Base-by-base conservation (phyloP, 768 basidiomycete species). In the Trametes elegans region DNA sequence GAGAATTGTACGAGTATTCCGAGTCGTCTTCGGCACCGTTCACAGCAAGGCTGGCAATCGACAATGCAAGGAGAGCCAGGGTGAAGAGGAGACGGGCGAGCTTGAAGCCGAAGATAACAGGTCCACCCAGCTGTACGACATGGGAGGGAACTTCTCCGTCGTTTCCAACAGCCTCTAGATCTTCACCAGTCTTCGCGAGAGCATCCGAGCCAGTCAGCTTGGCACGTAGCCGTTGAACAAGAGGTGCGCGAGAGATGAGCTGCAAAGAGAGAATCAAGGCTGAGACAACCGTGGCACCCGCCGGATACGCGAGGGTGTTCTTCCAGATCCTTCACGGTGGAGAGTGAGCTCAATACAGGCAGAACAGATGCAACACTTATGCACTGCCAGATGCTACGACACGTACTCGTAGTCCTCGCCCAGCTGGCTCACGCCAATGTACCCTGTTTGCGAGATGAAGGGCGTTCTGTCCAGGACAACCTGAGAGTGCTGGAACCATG, bases 41-140 rank as follows among this genome's bases (percentile, higher is more conserved):
- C 16, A 70, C 47, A 21, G 75, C 57, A 34, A 79, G 62, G 21
- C 76, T 72, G 2, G 75, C 74, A 45, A 80, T 67, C 7, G 79
- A 80, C 14, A 86, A 64, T 5, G 69, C 76, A 21, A 86, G 70
- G n/a, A 86, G 72, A 3, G 71, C 66, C 24, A 77, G 66, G 44
- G 76, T 74, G 26, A 74, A 74, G 3, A 79, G 49, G 5, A 82
- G 67, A 21, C 84, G 74, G 1, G 71, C 59, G 28, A 81, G 47
- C 58, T 78, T 79, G 67, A 76, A 77, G 13, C 64, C 63, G 65
- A 81, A 83, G 23, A 81, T 76, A 13, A 68, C 66, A 5, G 64
- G 57, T 9, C 83, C 83, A 5, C 81, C 79, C 49, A 78, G 75
- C 11, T 62, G 53, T 9, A 51, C 39, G 50, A 56, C 35, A n/a